Percentiles rank a stretch among this genome's conserved stretches.
Conservation (phyloP, 257 asterid genomes). For the Solanum pinnatisectum region DNA sequence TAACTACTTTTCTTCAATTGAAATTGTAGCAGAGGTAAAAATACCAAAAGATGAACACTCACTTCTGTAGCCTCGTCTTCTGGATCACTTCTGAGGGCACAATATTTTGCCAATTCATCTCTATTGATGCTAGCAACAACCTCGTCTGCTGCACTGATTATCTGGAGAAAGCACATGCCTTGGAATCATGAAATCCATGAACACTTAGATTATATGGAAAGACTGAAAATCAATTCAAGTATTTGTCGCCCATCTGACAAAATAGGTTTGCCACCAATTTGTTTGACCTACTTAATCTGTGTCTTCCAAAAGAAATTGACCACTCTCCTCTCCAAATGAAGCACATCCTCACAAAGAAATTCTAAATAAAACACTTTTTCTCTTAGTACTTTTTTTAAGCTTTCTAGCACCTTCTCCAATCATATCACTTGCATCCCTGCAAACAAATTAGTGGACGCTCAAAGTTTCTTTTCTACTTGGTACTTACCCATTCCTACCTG, state of each 20-base stretch:
- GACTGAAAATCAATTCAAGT: neutral
- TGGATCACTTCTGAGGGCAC: slow-evolving; percentile 61
- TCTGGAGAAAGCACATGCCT: slow-evolving; percentile 29
- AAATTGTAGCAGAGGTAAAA: neutral
- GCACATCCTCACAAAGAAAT: neutral
- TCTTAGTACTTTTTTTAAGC: neutral
- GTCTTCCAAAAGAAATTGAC: neutral
- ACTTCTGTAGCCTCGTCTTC: slow-evolving; percentile 91
- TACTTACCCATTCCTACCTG: neutral
- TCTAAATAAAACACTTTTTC: neutral
- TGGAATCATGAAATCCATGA: neutral
- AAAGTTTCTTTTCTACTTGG: neutral
- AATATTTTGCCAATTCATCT: slow-evolving; percentile 67
- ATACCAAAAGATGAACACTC: slow-evolving; percentile 23
- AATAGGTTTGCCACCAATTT: neutral
- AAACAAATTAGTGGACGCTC: neutral
- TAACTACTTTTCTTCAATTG: neutral
- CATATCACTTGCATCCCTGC: neutral
- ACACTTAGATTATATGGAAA: neutral
- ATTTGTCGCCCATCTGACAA: neutral
- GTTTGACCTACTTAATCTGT: neutral
- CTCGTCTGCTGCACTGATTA: slow-evolving; percentile 68
- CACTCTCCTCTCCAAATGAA: neutral
- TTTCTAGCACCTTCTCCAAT: neutral
- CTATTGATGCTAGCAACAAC: slow-evolving; percentile 57